Conservation (phyloP, 1,284 basidiomycete genomes). For the Bondarzewia mesenterica region DNA sequence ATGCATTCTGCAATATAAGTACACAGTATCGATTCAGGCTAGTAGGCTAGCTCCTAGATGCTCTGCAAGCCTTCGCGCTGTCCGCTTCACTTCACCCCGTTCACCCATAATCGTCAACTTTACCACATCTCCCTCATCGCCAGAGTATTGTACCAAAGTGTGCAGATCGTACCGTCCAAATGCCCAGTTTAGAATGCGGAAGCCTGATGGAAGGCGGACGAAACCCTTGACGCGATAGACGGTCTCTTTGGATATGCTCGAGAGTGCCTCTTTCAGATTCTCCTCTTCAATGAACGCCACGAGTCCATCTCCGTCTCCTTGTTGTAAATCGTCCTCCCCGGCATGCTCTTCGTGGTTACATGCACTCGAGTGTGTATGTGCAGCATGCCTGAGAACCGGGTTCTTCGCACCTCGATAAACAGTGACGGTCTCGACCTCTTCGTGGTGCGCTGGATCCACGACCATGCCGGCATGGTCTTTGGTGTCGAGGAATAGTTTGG, state of each 20-base stretch:
- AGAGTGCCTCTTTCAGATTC: constrained; percentile 38
- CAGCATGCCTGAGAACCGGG: constrained; percentile 12
- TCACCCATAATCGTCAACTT: constrained; percentile 84
- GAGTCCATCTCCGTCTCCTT: neutral
- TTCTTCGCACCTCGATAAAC: constrained; percentile 27
- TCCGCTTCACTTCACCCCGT: constrained; percentile 65
- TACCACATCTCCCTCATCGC: constrained; percentile 29
- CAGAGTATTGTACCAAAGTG: constrained; percentile 24
- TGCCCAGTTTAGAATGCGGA: constrained; percentile 81
- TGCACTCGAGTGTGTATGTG: constrained; percentile 19
- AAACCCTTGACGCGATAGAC: constrained; percentile 83
- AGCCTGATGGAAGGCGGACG: constrained; percentile 42
- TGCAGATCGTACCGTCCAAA: constrained; percentile 79
- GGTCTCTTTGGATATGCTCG: constrained; percentile 51
- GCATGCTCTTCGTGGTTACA: constrained; percentile 14
- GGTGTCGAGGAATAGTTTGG: constrained; percentile 55
- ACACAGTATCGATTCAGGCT: no score
- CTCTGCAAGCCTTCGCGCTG: constrained; percentile 49
- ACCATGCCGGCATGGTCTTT: constrained; percentile 17
- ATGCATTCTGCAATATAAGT: no score
- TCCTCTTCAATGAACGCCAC: constrained; percentile 26
- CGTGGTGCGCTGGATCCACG: constrained; percentile 39
- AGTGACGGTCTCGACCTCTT: constrained; percentile 78
- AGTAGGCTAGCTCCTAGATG: constrained; percentile 39
- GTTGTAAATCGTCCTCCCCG: constrained; percentile 2